Evolutionary conservation across 805 yeast species (phyloP).

Genomic region (Kuraishia borneana): DNA sequence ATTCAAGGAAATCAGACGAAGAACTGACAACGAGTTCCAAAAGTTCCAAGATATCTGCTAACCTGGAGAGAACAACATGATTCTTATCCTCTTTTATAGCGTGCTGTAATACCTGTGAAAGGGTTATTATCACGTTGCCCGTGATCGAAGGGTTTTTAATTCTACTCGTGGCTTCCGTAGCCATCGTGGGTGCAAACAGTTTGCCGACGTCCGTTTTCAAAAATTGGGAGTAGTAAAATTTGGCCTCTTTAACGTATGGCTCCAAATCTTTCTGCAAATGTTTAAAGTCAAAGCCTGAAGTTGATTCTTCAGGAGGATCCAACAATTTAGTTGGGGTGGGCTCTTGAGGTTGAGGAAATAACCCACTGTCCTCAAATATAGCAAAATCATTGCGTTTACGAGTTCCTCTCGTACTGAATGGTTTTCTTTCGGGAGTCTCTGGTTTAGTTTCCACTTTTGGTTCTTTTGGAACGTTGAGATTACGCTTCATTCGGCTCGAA

Average conservation of each 20-base stretch:
- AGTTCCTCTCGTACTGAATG: background rate
- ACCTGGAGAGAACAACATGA: slow-evolving; percentile 37
- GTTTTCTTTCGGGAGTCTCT: background rate
- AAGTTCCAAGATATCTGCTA: slow-evolving; percentile 47
- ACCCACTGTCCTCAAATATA: background rate
- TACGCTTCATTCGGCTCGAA: slow-evolving; percentile 4
- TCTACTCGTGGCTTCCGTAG: slow-evolving; percentile 48
- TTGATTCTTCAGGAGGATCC: background rate
- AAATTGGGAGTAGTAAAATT: slow-evolving; percentile 10
- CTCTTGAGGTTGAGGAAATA: background rate
- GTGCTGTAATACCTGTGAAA: slow-evolving; percentile 45
- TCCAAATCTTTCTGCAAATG: background rate
- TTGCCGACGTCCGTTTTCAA: slow-evolving; percentile 22
- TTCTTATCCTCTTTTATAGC: slow-evolving; percentile 56
- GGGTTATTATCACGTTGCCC: slow-evolving; percentile 53
- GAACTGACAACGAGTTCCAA: slow-evolving; percentile 51
- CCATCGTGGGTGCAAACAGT: slow-evolving; percentile 25
- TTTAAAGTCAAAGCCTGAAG: background rate
- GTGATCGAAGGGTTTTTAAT: slow-evolving; percentile 45
- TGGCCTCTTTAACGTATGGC: slow-evolving; percentile 3
- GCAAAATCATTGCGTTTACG: background rate
- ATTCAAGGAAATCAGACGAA: slow-evolving; percentile 32
- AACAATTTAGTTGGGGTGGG: background rate
- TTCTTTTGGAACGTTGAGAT: background rate
- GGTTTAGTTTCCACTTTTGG: background rate